Conservation (phyloP, 1,284 basidiomycete species). For the Marasmius tenuissimus region DNA sequence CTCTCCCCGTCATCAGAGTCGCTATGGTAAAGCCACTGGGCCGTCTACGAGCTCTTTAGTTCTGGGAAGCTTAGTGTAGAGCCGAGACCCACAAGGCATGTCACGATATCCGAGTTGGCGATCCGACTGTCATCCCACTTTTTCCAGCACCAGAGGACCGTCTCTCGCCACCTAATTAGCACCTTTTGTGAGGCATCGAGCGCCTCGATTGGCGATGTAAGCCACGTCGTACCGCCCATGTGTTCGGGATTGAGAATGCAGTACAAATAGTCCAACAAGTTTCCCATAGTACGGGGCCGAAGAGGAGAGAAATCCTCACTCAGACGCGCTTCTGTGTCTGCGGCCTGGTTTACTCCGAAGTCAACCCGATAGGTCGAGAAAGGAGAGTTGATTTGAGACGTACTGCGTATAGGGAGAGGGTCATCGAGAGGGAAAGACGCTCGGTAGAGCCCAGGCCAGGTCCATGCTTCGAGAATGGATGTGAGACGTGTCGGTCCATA, state of each 20-base stretch:
- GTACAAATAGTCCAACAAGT: constrained; percentile 46
- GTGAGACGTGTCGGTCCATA: constrained; percentile 18
- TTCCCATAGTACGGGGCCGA: constrained; percentile 47
- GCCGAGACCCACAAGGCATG: constrained; percentile 42
- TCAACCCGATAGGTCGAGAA: not conserved
- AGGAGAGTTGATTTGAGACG: constrained; percentile 16
- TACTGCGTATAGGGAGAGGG: constrained; percentile 56
- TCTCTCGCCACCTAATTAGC: constrained; percentile 51
- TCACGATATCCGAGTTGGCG: constrained; percentile 47
- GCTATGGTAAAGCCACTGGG: constrained; percentile 47
- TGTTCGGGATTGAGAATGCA: constrained; percentile 32
- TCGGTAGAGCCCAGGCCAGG: constrained; percentile 25
- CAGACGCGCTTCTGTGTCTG: constrained; percentile 12
- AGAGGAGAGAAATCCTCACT: constrained; percentile 20
- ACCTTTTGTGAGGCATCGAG: constrained; percentile 47
- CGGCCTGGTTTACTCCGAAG: constrained; percentile 6
- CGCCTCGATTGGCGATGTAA: constrained; percentile 24
- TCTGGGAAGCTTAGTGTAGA: not conserved
- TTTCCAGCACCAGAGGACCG: constrained; percentile 64
- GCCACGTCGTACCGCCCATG: constrained; percentile 8
- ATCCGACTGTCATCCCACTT: constrained; percentile 55
- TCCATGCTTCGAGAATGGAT: constrained; percentile 13
- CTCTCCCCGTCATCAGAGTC: constrained; percentile 21
- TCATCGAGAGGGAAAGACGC: constrained; percentile 48
- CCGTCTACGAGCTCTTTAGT: constrained; percentile 37